Conservation (phyloP, 1,284 basidiomycete genomes). For the Leccinum fuscescens region DNA sequence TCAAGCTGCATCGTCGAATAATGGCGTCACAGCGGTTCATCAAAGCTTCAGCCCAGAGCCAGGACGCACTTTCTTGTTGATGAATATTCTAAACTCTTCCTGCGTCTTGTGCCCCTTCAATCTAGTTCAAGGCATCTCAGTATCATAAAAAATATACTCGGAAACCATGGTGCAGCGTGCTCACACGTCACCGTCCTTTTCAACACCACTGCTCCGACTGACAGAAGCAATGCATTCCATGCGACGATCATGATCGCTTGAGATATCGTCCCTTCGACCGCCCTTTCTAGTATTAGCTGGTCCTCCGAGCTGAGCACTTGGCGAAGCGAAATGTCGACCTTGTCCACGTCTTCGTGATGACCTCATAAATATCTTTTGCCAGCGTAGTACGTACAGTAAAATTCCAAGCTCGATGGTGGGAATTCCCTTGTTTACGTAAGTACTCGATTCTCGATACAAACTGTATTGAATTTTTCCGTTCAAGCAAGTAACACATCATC, state of each 20-base stretch:
- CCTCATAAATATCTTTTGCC: constrained; percentile 15
- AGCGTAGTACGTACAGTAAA: not conserved
- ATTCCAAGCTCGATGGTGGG: not conserved
- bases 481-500: not conserved
- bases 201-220: constrained; percentile 69
- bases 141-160: constrained; percentile 25
- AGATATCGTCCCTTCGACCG: constrained; percentile 4
- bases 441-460: not conserved
- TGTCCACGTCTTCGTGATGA: constrained; percentile 12
- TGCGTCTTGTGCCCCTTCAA: constrained; percentile 57
- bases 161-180: constrained; percentile 25
- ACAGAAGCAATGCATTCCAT: constrained; percentile 68
- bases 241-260: constrained; percentile 16
- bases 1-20: constrained; percentile 40
- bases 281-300: not conserved
- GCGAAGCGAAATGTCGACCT: constrained; percentile 5
- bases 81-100: constrained; percentile 61
- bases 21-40: constrained; percentile 1
- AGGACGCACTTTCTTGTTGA: constrained; percentile 56
- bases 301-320: not conserved
- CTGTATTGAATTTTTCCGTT: not conserved
- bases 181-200: constrained; percentile 69
- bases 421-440: not conserved
- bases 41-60: not conserved
- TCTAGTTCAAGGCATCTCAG: constrained; percentile 40